A percentile compares a stretch with the other conserved stretches of the same genome.
Evolutionary conservation across 192 early-diverging fungal species (phyloP).

Genomic region (Linnemannia hyalina): DNA sequence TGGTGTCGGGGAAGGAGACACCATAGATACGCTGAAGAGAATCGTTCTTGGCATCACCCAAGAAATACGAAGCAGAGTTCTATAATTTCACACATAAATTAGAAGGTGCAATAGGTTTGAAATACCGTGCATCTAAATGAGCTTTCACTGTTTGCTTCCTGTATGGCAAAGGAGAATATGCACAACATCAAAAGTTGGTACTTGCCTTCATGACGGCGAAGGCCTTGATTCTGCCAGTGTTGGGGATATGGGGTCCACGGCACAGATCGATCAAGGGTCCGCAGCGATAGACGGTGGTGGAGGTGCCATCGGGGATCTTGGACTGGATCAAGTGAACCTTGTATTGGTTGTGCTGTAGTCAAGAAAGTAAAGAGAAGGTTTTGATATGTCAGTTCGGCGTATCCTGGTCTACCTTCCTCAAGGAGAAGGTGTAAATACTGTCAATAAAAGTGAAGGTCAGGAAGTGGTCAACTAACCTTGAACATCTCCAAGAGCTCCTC

Average conservation of each 20-base stretch:
- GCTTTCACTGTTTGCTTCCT: neutral
- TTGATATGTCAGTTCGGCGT: neutral
- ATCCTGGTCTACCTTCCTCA: neutral
- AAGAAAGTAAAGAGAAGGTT: neutral
- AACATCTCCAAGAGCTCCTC: constrained; percentile 97
- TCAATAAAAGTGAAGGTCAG: neutral
- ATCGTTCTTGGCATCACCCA: constrained; percentile 97
- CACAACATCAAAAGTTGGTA: neutral
- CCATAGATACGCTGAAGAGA: constrained; percentile 99
- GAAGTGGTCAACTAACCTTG: constrained; percentile 57
- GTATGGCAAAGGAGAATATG: neutral
- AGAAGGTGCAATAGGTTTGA: neutral
- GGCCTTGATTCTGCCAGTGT: constrained; percentile 94
- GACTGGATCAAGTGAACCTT: constrained; percentile 95
- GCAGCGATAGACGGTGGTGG: constrained; percentile 98
- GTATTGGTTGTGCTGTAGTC: constrained; percentile 89
- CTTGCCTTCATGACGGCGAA: constrained; percentile 88
- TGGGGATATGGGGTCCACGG: constrained; percentile 94
- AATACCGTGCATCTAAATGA: neutral
- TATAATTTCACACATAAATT: constrained; percentile 24
- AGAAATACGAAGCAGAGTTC: constrained; percentile 99
- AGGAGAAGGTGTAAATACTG: neutral
- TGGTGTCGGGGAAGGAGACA: constrained; percentile 98
- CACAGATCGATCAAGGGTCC: constrained; percentile 98
- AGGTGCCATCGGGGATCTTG: constrained; percentile 92